A percentile compares a stretch with the other conserved stretches of the same genome.
Evolutionary conservation across 2,329 filamentous ascomycete species (phyloP).

Genomic region (Fusarium decemcellulare): DNA sequence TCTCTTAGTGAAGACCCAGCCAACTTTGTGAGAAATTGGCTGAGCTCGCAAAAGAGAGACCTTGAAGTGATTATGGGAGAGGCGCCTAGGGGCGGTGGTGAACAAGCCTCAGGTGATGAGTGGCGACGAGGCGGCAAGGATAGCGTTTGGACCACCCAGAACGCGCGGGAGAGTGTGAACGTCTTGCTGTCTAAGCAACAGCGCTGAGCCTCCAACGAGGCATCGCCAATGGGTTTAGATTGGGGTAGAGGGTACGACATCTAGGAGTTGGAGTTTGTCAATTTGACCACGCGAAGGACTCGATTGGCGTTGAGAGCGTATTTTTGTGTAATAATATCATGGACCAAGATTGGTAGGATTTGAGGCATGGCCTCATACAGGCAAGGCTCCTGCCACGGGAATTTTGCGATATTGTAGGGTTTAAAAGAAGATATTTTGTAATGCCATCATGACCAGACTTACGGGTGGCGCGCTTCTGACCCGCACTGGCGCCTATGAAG

Average conservation of each 20-base stretch:
- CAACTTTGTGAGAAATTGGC: conserved; percentile 88
- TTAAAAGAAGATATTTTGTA: conserved; percentile 21
- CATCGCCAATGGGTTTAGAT: conserved; percentile 4
- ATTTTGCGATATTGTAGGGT: conserved; percentile 27
- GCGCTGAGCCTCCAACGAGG: conserved; percentile 45
- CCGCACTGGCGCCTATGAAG: conserved; percentile 19
- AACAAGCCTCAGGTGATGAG: conserved; percentile 72
- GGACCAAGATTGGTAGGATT: conserved; percentile 32
- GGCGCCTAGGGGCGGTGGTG: conserved; percentile 73
- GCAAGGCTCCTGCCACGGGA: conserved; percentile 18
- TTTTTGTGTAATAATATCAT: conserved; percentile 47
- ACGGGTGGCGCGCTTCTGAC: conserved; percentile 23
- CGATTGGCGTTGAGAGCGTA: conserved; percentile 45
- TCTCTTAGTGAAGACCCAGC: conserved; percentile 85
- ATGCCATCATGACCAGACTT: conserved; percentile 31
- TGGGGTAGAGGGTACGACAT: conserved; percentile 15
- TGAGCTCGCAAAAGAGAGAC: conserved; percentile 91
- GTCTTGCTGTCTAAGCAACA: conserved; percentile 71
- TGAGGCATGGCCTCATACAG: conserved; percentile 23
- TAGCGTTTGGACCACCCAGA: conserved; percentile 70
- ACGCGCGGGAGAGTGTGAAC: conserved; percentile 74
- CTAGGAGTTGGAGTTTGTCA: conserved; percentile 41
- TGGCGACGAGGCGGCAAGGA: conserved; percentile 74
- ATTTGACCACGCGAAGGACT: conserved; percentile 37
- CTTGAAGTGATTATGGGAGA: conserved; percentile 91